A percentile compares a stretch with the other conserved stretches of the same genome.
Evolutionary conservation across 352 stramenopile genomes (phyloP).

Genomic region (Globisporangium radiosum): DNA sequence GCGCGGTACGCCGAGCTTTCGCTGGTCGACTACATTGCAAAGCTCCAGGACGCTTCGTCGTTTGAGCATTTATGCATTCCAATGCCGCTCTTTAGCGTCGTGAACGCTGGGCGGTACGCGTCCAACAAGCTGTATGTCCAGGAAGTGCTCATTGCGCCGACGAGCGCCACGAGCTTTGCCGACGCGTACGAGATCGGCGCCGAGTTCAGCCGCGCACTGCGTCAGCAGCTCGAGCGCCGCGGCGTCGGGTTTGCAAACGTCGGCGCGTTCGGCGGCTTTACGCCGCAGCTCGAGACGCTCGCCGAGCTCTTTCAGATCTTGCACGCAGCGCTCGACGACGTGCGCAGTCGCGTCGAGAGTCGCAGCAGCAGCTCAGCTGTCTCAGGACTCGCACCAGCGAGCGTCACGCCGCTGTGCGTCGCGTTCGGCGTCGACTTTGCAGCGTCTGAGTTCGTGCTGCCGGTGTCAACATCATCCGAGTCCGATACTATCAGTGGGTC

Average conservation of each 20-base stretch:
- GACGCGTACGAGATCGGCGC: constrained; percentile 55
- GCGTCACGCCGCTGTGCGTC: constrained; percentile 30
- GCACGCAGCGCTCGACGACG: constrained; percentile 40
- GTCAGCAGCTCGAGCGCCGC: constrained; percentile 34
- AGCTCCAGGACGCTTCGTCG: constrained; percentile 29
- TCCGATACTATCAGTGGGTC: background rate
- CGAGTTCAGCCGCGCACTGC: constrained; percentile 37
- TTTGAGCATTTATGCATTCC: constrained; percentile 42
- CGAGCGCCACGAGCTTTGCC: constrained; percentile 45
- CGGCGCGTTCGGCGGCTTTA: constrained; percentile 52
- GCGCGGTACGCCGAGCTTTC: constrained; percentile 50
- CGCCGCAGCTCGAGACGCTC: constrained; percentile 49
- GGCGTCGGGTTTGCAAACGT: constrained; percentile 57
- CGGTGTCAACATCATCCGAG: constrained; percentile 1
- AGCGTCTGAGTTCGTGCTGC: constrained; percentile 45
- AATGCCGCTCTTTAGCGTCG: constrained; percentile 68
- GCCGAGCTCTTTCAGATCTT: constrained; percentile 57
- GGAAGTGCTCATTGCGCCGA: constrained; percentile 51
- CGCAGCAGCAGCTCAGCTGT: background rate
- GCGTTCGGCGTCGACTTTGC: constrained; percentile 65
- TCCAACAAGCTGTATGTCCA: constrained; percentile 68
- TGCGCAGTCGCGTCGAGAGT: constrained; percentile 25
- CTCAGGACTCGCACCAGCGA: constrained; percentile 19
- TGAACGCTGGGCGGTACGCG: constrained; percentile 55
- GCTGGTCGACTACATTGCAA: constrained; percentile 47